Evolutionary conservation across 352 stramenopile genomes (phyloP).

Genomic region (Phytophthora pisi): DNA sequence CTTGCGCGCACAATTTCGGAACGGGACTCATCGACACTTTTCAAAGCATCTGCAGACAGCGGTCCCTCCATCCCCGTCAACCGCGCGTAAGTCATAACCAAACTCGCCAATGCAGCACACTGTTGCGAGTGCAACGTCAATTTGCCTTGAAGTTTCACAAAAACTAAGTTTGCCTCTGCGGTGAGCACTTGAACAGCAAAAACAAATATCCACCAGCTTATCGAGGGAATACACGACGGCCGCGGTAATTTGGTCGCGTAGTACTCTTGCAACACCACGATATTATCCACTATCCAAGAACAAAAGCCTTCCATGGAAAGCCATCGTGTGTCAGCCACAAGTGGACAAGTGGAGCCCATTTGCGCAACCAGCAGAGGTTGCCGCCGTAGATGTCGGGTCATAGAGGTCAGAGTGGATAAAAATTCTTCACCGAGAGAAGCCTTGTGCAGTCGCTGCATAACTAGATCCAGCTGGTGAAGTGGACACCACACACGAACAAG

Average conservation of each 20-base stretch:
- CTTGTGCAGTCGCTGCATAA: not conserved
- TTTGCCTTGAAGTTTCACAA: not conserved
- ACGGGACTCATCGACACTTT: not conserved
- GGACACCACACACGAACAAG: not conserved
- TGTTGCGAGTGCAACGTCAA: not conserved
- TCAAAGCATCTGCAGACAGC: not conserved
- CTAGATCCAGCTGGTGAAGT: not conserved
- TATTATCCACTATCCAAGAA: not conserved
- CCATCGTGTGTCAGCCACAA: not conserved
- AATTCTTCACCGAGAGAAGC: not conserved
- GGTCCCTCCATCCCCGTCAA: not conserved
- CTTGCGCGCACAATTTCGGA: not conserved
- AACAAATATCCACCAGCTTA: not conserved
- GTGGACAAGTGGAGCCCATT: not conserved
- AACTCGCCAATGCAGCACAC: not conserved
- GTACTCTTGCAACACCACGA: not conserved
- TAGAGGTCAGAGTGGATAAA: not conserved
- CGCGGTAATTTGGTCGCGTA: not conserved
- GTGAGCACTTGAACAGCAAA: not conserved
- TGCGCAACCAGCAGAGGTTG: not conserved
- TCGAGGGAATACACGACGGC: not conserved
- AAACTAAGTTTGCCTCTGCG: not conserved
- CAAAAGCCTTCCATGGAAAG: not conserved
- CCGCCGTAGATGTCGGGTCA: not conserved
- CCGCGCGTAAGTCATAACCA: not conserved